Conservation (phyloP, 2,329 filamentous ascomycete species). For the Colletotrichum truncatum region DNA sequence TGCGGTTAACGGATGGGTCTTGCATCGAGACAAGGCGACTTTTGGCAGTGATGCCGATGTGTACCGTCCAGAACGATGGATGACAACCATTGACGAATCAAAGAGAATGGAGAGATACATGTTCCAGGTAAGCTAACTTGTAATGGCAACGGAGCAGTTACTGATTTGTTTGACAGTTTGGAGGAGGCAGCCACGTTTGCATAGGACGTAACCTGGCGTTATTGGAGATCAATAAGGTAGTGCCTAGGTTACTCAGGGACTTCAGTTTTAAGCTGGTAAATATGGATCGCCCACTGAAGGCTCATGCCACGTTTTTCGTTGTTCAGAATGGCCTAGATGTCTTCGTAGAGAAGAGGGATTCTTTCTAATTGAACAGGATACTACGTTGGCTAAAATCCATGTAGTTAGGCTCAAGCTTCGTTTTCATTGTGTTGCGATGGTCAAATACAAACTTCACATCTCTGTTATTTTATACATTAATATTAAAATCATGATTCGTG, state of each 20-base stretch:
- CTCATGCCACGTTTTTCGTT: constrained; percentile 68
- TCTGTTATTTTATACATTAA: too few relatives aligned
- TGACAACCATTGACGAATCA: constrained; percentile 53
- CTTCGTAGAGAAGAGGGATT: constrained; percentile 47
- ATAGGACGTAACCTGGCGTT: constrained; percentile 64
- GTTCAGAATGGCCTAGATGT: constrained; percentile 66
- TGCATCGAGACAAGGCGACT: constrained; percentile 55
- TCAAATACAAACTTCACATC: too few relatives aligned
- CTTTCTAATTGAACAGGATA: neutral
- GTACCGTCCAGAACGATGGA: constrained; percentile 65
- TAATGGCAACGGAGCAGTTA: neutral
- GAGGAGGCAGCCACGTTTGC: constrained; percentile 62
- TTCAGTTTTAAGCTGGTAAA: constrained; percentile 63
- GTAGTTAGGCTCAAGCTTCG: too few relatives aligned
- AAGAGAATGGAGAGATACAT: constrained; percentile 62
- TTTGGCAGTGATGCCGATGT: constrained; percentile 62
- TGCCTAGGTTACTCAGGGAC: constrained; percentile 62
- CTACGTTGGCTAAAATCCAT: too few relatives aligned
- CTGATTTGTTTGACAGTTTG: constrained; percentile 50
- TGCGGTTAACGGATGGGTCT: constrained; percentile 63
- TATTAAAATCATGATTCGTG: too few relatives aligned
- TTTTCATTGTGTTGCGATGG: too few relatives aligned
- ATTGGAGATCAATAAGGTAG: constrained; percentile 67
- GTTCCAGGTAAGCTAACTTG: constrained; percentile 55
- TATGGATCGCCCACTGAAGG: constrained; percentile 57